Conservation (phyloP, 257 asterid species). For the Haberlea rhodopensis region DNA sequence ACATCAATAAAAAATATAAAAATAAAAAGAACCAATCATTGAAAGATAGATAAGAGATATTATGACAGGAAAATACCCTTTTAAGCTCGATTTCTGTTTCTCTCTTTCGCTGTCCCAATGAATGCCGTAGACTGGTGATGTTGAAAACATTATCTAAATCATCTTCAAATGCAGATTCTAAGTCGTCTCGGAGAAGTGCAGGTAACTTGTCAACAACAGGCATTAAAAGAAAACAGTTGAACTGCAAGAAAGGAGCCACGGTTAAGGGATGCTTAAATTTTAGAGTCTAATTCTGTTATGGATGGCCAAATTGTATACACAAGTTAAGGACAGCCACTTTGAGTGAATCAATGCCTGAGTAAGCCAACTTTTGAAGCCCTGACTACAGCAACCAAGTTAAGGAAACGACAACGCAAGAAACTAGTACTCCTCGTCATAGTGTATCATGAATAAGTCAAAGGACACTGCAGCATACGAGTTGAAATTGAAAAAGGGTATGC, state of each 20-base stretch:
- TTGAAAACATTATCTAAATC: slow-evolving; percentile 70
- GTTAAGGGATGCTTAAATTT: slow-evolving; percentile 16
- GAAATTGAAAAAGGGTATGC: neutral
- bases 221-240: slow-evolving; percentile 94
- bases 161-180: slow-evolving; percentile 83
- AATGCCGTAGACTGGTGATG: slow-evolving; percentile 65
- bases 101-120: slow-evolving; percentile 72
- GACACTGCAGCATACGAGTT: neutral
- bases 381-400: neutral
- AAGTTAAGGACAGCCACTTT: neutral
- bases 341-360: neutral
- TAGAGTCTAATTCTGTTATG: neutral
- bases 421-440: neutral
- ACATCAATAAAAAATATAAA: slow-evolving; percentile 13
- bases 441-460: no score
- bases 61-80: slow-evolving; percentile 45
- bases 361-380: neutral
- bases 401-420: neutral
- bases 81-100: slow-evolving; percentile 81
- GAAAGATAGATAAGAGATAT: slow-evolving; percentile 5
- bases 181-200: slow-evolving; percentile 80
- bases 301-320: slow-evolving; percentile 2
- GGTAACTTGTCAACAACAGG: slow-evolving; percentile 96
- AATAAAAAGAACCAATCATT: neutral
- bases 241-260: slow-evolving; percentile 52